These are phyloP conservation scores for Lasiodiplodia theobromae DNA, from an alignment of 2,329 filamentous ascomycete genomes.

Conservation along the genomic window DNA sequence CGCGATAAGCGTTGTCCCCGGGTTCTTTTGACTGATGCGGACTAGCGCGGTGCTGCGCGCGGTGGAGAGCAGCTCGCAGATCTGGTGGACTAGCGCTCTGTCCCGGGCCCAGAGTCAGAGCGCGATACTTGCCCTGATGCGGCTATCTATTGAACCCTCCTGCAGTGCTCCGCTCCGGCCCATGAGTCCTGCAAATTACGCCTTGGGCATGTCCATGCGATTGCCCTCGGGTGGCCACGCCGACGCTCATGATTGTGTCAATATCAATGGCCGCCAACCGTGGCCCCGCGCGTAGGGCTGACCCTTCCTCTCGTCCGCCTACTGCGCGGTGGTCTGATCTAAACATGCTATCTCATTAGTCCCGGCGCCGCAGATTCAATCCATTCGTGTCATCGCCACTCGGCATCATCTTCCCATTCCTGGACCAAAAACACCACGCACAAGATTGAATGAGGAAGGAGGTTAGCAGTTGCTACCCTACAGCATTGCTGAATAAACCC, in stretches of 20 bases:
- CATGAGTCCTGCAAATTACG: constrained; percentile 9
- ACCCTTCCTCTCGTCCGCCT: constrained; percentile 13
- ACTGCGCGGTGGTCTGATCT: neutral
- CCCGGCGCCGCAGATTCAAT: neutral
- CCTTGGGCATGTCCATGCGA: constrained; percentile 23
- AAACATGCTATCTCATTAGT: neutral
- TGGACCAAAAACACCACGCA: neutral
- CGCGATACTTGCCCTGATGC: constrained; percentile 24
- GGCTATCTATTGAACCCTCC: constrained; percentile 15
- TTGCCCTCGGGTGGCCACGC: constrained; percentile 15
- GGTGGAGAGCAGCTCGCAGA: constrained; percentile 13
- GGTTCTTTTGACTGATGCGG: constrained; percentile 18
- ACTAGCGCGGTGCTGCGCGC: constrained; percentile 16
- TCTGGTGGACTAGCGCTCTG: constrained; percentile 1
- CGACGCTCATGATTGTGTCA: constrained; percentile 6
- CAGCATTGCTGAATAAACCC: constrained; percentile 23
- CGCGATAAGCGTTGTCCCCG: constrained; percentile 24
- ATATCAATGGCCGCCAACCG: constrained; percentile 1
- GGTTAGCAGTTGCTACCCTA: constrained; percentile 25
- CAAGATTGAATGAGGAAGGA: constrained; percentile 1
- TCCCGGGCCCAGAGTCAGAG: neutral
- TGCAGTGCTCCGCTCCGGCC: neutral
- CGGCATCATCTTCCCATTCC: neutral
- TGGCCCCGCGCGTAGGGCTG: constrained; percentile 8
- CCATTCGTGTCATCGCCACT: neutral